Base-by-base conservation (phyloP, 768 basidiomycete genomes). In the Termitomyces sp. region DNA sequence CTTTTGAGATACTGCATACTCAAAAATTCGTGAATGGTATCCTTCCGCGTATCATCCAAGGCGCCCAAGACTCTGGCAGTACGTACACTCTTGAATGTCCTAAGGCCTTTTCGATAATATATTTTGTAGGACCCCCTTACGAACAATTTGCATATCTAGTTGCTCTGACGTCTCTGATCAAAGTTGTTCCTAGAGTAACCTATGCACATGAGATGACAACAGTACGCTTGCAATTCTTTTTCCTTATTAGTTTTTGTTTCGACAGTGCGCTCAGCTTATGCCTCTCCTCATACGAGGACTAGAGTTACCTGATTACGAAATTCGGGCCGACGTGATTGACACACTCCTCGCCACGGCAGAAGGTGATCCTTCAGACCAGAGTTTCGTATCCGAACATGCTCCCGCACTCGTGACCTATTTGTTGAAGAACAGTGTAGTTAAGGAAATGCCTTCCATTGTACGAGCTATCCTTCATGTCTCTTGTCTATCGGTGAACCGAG, bases 251-350 rank as follows among this genome's bases (percentile, higher is more conserved):
- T 33, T 12, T 45, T 31, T 40, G 47, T 33, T 21, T 41, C 35
- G 41, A 35, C 17, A 33, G 17, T 45, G 42, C 30, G 28, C 19
- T 23, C 44, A 98, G 95, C 80, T 98, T 12, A 81, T 98, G 62
- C 94, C 97, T 0, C 78, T 98, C 14, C 77, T 99, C 5, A 73
- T 99, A 43, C 89, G 89, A 15, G 89, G 92, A 3, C 80, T 98
- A 17, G 85, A 90, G 42, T 73, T 97, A 4, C 82, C 86, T 3
- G 86, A 93, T 67, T 70, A 81, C 9, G 78, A 82, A 28, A 83
- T 95, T 58, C 85, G 92, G 23, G 78, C 81, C 15, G 86, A 88
- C 70, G 86, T 94, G 49, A 89, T 98, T 55, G 83, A 89, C 53
- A 88, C 86, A 9, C 77, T 98, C 38, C 78, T 84, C 9, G 78